Percentiles rank a stretch among this genome's conserved stretches.
Evolutionary conservation across 2,329 filamentous ascomycete genomes (phyloP).

Genomic region (Lizonia empirigonia): DNA sequence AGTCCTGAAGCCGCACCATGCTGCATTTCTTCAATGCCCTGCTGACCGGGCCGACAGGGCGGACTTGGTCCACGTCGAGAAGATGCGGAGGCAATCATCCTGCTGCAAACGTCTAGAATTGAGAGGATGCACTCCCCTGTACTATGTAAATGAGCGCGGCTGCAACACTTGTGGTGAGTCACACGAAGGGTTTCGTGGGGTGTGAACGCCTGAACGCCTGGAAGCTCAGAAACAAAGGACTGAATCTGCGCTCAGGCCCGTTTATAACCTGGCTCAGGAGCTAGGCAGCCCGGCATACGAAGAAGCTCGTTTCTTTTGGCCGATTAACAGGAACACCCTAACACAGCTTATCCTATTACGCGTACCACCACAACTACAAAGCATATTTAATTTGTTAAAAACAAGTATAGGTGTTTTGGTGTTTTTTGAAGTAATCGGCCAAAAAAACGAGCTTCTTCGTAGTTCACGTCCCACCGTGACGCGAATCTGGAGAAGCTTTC

Average conservation of each 20-base stretch:
- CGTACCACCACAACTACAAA: too few relatives aligned
- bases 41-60: slow-evolving; percentile 3
- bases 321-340: too few relatives aligned
- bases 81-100: slow-evolving; percentile 2
- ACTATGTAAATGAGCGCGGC: background rate
- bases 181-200: slow-evolving; percentile 1
- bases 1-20: slow-evolving; percentile 7
- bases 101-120: slow-evolving; percentile 7
- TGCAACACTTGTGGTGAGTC: slow-evolving; percentile 1
- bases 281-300: slow-evolving; percentile 15
- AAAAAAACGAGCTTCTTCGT: too few relatives aligned
- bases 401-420: too few relatives aligned
- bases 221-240: slow-evolving; percentile 7
- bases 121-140: slow-evolving; percentile 2
- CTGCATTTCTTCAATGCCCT: slow-evolving; percentile 9
- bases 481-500: slow-evolving; percentile 19
- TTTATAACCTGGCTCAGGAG: slow-evolving; percentile 4
- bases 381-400: too few relatives aligned
- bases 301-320: too few relatives aligned
- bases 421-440: too few relatives aligned
- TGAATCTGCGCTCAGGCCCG: slow-evolving; percentile 4
- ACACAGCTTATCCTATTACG: too few relatives aligned
- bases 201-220: slow-evolving; percentile 5
- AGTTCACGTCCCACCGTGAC: slow-evolving; percentile 14
- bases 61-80: background rate